phyloP scores from a whole-genome alignment of 2,329 filamentous ascomycete species.

The Fusarium newnesense region DNA sequence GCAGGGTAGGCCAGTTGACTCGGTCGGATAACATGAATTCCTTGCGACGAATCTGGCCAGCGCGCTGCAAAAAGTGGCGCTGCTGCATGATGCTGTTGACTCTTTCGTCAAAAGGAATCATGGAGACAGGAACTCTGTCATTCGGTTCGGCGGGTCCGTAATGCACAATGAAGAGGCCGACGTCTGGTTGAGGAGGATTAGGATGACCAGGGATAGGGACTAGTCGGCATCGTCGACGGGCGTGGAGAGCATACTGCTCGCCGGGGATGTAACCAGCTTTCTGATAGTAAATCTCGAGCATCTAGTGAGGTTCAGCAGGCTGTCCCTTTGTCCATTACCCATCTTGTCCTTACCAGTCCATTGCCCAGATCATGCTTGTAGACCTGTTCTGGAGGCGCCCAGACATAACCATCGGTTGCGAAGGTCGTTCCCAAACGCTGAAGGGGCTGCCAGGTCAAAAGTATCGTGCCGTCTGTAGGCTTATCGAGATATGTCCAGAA shows the following conservation, averaged over 20 bases:
- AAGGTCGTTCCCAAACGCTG: constrained; percentile 77
- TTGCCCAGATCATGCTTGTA: constrained; percentile 78
- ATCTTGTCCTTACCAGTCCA: constrained; percentile 59
- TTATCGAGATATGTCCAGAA: constrained; percentile 92
- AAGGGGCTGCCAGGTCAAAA: constrained; percentile 89
- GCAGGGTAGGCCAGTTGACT: constrained; percentile 88
- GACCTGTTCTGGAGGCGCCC: constrained; percentile 82
- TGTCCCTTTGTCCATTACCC: neutral
- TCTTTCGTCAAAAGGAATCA: constrained; percentile 72
- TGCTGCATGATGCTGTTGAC: constrained; percentile 70
- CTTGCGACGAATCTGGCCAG: constrained; percentile 86
- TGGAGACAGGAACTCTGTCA: constrained; percentile 75
- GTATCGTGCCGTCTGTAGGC: constrained; percentile 82
- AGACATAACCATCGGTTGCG: constrained; percentile 92
- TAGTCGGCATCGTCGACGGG: constrained; percentile 87
- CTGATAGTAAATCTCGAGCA: constrained; percentile 88
- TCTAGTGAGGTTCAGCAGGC: constrained; percentile 59
- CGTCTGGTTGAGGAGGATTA: constrained; percentile 77
- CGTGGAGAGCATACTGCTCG: constrained; percentile 80
- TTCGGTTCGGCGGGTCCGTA: constrained; percentile 82
- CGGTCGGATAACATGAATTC: constrained; percentile 95
- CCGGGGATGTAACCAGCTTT: constrained; percentile 82
- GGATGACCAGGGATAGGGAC: constrained; percentile 76
- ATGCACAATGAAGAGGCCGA: constrained; percentile 89
- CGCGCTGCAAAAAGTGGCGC: constrained; percentile 72